Evolutionary conservation across 2,329 filamentous ascomycete species (phyloP).

Genomic region (Simplicillium sp.): DNA sequence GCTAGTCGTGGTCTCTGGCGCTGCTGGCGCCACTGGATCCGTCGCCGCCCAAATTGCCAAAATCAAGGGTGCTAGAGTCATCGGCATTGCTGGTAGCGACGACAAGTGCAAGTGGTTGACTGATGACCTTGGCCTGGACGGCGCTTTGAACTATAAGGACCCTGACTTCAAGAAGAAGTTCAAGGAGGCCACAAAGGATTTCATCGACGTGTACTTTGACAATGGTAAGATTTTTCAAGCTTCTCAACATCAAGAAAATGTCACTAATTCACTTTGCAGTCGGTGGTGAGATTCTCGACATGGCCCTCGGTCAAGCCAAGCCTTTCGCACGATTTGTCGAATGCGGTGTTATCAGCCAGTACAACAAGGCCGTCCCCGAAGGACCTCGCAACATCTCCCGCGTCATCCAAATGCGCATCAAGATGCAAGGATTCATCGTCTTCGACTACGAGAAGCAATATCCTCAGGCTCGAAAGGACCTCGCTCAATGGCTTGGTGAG

Average conservation of each 20-base stretch:
- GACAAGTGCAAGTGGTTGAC: slow-evolving; percentile 60
- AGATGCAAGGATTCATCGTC: slow-evolving; percentile 65
- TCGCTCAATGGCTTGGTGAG: slow-evolving; percentile 59
- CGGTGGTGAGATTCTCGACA: slow-evolving; percentile 61
- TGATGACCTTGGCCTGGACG: slow-evolving; percentile 56
- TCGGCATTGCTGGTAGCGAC: slow-evolving; percentile 56
- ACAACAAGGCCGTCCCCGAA: slow-evolving; percentile 47
- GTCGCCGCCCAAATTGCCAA: slow-evolving; percentile 73
- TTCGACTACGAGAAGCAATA: slow-evolving; percentile 58
- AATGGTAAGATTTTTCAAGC: slow-evolving; percentile 32
- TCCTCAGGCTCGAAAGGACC: slow-evolving; percentile 46
- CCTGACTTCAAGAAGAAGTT: slow-evolving; percentile 51
- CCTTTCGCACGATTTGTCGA: slow-evolving; percentile 58
- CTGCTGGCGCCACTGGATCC: slow-evolving; percentile 69
- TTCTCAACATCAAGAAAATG: neutral
- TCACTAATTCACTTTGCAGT: slow-evolving; percentile 23
- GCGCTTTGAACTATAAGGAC: slow-evolving; percentile 61
- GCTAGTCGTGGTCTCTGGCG: slow-evolving; percentile 68
- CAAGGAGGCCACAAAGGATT: slow-evolving; percentile 44
- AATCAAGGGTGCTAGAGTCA: slow-evolving; percentile 51
- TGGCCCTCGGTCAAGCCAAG: slow-evolving; percentile 54
- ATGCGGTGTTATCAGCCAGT: slow-evolving; percentile 63
- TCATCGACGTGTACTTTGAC: slow-evolving; percentile 64
- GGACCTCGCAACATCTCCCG: slow-evolving; percentile 49
- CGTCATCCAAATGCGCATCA: slow-evolving; percentile 46